Percentiles rank a stretch among this genome's conserved stretches.
Conservation (phyloP, 2,329 filamentous ascomycete species). For the Epichloe festucae region DNA sequence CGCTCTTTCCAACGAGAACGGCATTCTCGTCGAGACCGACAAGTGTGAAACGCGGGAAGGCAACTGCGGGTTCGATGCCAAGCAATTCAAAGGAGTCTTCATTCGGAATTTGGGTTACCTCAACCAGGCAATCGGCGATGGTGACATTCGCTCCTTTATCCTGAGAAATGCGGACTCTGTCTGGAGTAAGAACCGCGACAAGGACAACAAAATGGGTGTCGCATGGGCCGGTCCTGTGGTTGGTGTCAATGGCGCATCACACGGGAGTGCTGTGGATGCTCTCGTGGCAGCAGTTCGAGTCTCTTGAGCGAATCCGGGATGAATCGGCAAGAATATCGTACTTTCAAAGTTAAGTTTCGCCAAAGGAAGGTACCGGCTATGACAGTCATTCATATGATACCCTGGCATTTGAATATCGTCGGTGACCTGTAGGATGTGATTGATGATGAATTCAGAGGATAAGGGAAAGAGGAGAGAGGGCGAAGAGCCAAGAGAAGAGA, state of each 20-base stretch:
- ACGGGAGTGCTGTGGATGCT: conserved; percentile 53
- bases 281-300: conserved; percentile 46
- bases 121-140: conserved; percentile 34
- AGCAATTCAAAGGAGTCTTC: conserved; percentile 64
- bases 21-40: conserved; percentile 30
- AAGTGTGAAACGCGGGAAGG: conserved; percentile 20
- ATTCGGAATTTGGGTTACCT: conserved; percentile 49
- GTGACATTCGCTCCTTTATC: conserved; percentile 40
- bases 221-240: conserved; percentile 52
- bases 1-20: conserved; percentile 28
- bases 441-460: neutral
- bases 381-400: neutral
- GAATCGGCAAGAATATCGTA: neutral
- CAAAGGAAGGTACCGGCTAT: no score
- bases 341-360: no score
- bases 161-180: conserved; percentile 50
- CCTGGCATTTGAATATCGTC: neutral
- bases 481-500: neutral
- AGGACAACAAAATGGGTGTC: conserved; percentile 40
- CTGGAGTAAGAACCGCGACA: conserved; percentile 45
- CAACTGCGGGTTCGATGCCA: conserved; percentile 33
- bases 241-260: conserved; percentile 40
- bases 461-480: no score
- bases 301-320: conserved; percentile 9
- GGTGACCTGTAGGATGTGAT: neutral